Evolutionary conservation across 306 rosid genomes (phyloP).

Genomic region (Sindora glabra): DNA sequence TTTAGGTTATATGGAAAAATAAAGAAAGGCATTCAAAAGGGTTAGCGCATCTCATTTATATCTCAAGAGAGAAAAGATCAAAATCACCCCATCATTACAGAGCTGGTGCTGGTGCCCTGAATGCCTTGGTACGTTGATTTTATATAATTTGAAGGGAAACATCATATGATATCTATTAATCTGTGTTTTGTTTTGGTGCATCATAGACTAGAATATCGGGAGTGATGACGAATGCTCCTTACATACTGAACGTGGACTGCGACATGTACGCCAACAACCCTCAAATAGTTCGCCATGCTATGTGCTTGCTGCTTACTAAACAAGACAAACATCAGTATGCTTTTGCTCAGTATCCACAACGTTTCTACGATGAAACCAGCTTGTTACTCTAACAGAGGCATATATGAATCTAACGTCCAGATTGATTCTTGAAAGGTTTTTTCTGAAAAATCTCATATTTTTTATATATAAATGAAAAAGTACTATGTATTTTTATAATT

Average conservation of each 20-base stretch:
- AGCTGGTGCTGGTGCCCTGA: constrained; percentile 52
- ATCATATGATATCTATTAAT: too few relatives aligned
- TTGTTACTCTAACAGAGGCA: background rate
- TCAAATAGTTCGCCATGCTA: background rate
- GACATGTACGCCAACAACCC: background rate
- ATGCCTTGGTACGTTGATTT: constrained; percentile 15
- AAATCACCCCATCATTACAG: constrained; percentile 25
- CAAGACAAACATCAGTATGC: background rate
- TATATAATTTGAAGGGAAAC: too few relatives aligned
- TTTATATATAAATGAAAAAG: too few relatives aligned
- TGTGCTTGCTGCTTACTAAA: background rate
- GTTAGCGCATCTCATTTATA: constrained; percentile 28
- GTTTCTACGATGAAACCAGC: background rate
- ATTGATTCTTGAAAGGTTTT: too few relatives aligned
- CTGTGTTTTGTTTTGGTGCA: too few relatives aligned
- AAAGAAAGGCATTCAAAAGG: constrained; percentile 12
- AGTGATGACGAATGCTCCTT: background rate
- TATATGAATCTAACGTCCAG: too few relatives aligned
- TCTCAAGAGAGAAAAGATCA: constrained; percentile 33
- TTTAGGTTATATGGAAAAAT: constrained; percentile 30
- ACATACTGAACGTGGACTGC: background rate
- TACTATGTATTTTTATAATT: too few relatives aligned
- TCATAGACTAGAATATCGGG: background rate
- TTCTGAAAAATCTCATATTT: too few relatives aligned
- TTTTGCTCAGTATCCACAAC: background rate